Percentiles rank a stretch among this genome's conserved stretches.
These are phyloP conservation scores for Linum tenue DNA, from an alignment of 345 rosid species.

Conservation along the genomic window DNA sequence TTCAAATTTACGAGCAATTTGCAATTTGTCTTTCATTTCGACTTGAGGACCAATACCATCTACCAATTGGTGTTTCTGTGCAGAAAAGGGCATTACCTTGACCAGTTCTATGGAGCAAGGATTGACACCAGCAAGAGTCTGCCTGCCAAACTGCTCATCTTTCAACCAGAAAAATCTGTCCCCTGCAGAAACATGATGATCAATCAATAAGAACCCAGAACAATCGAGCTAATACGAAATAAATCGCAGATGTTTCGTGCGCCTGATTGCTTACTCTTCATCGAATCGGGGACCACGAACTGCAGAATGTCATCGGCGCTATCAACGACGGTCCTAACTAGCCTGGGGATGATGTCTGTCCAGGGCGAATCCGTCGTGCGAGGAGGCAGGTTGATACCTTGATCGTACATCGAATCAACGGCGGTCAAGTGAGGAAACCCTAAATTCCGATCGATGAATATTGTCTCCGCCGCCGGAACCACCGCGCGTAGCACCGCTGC, in stretches of 20 bases:
- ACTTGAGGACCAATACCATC: too few relatives aligned
- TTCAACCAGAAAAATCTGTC: conserved; percentile 9
- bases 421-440: conserved; percentile 13
- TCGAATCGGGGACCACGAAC: neutral
- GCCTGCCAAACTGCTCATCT: conserved; percentile 8
- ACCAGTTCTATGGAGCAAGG: conserved; percentile 7
- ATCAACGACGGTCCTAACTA: conserved; percentile 2
- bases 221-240: neutral
- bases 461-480: conserved; percentile 4
- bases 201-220: neutral
- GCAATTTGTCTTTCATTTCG: too few relatives aligned
- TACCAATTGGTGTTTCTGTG: too few relatives aligned
- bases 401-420: conserved; percentile 9
- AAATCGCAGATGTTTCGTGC: neutral
- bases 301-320: conserved; percentile 1
- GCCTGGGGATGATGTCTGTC: conserved; percentile 1
- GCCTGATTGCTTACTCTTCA: neutral
- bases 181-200: neutral
- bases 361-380: neutral
- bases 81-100: neutral
- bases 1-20: too few relatives aligned
- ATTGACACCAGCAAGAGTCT: conserved; percentile 10
- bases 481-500: conserved; percentile 12
- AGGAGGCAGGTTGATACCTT: conserved; percentile 13
- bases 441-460: neutral